A percentile compares a stretch with the other conserved stretches of the same genome.
These are phyloP conservation scores for Heimioporus retisporus DNA, from an alignment of 1,284 basidiomycete species.

Conservation along the genomic window DNA sequence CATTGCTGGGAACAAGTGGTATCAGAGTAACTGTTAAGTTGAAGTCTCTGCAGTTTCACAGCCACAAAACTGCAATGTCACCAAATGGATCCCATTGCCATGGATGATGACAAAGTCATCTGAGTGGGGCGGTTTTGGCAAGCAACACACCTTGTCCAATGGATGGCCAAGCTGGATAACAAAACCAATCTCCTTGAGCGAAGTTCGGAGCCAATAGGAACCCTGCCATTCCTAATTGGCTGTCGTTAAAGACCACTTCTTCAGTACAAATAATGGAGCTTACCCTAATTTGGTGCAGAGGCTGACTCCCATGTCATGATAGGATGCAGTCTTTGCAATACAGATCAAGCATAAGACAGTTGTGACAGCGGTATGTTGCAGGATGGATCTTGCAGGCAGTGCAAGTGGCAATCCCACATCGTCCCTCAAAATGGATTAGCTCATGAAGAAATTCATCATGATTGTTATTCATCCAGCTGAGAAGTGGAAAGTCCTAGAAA, in stretches of 20 bases:
- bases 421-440: constrained; percentile 10
- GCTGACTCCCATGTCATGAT: background rate
- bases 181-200: constrained; percentile 4
- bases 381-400: background rate
- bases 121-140: background rate
- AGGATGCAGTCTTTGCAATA: constrained; percentile 6
- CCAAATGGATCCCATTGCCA: too few species aligned
- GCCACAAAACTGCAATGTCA: too few species aligned
- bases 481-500: background rate
- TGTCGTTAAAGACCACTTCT: background rate
- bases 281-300: background rate
- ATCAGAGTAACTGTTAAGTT: too few species aligned
- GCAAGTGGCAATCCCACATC: constrained; percentile 4
- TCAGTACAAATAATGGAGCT: background rate
- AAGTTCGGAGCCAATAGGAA: background rate
- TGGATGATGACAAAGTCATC: constrained; percentile 11
- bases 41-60: too few species aligned
- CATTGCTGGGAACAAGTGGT: constrained; percentile 16
- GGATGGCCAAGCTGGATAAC: constrained; percentile 11
- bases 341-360: background rate
- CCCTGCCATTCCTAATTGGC: constrained; percentile 5
- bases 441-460: constrained; percentile 10
- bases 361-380: constrained; percentile 4
- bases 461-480: constrained; percentile 1
- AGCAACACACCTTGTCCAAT: background rate